A percentile compares a stretch with the other conserved stretches of the same genome.
Evolutionary conservation across 2,329 filamentous ascomycete species (phyloP).

Genomic region (Fusarium succisae): DNA sequence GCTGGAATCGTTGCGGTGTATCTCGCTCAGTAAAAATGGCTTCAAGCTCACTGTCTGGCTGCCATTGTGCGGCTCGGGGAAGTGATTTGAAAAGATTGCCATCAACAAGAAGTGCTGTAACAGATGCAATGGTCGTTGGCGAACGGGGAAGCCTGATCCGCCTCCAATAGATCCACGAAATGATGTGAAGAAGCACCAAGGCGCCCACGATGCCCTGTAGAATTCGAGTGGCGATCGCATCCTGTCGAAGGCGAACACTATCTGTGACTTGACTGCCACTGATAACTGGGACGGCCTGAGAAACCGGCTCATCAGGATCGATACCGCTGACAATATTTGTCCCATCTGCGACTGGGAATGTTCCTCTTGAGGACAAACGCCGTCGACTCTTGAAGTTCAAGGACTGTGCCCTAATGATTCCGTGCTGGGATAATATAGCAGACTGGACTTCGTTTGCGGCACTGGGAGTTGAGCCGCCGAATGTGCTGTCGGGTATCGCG

Average conservation of each 20-base stretch:
- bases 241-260: conserved; percentile 41
- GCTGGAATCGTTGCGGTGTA: conserved; percentile 22
- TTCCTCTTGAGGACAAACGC: conserved; percentile 24
- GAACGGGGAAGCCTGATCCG: conserved; percentile 43
- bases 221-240: conserved; percentile 46
- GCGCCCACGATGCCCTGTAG: conserved; percentile 47
- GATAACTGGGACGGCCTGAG: conserved; percentile 38
- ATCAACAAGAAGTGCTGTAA: conserved; percentile 49
- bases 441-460: conserved; percentile 38
- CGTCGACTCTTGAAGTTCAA: conserved; percentile 45
- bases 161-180: conserved; percentile 44
- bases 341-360: conserved; percentile 32
- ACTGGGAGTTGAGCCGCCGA: conserved; percentile 32
- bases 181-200: conserved; percentile 40
- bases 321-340: conserved; percentile 38
- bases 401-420: conserved; percentile 49
- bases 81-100: conserved; percentile 48
- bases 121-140: conserved; percentile 49
- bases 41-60: conserved; percentile 32
- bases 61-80: conserved; percentile 40
- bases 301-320: conserved; percentile 33
- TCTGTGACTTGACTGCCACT: conserved; percentile 22
- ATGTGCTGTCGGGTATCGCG: conserved; percentile 40
- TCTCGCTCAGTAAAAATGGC: conserved; percentile 22
- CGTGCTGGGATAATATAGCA: conserved; percentile 49